Percentiles rank a stretch among this genome's conserved stretches.
Evolutionary conservation across 192 early-diverging fungal species (phyloP).

Genomic region (Hyaloraphidium curvatum): DNA sequence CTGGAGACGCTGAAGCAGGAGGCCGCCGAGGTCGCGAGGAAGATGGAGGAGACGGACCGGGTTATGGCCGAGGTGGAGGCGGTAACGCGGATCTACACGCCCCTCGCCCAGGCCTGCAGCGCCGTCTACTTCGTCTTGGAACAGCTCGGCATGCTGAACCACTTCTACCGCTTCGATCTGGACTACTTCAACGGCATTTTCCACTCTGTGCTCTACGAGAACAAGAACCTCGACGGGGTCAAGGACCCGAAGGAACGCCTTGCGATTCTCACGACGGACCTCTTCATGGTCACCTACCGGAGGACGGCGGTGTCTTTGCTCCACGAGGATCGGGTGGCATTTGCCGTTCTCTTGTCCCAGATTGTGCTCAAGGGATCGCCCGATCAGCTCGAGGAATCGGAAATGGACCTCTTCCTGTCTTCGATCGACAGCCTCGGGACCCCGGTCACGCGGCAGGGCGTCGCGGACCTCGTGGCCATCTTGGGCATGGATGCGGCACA

Average conservation of each 20-base stretch:
- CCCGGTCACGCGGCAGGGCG: too few relatives aligned
- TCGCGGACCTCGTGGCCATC: neutral
- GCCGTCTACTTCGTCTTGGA: constrained; percentile 96
- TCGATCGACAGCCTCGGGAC: neutral
- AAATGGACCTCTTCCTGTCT: constrained; percentile 50
- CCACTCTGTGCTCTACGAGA: constrained; percentile 55
- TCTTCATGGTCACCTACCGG: constrained; percentile 65
- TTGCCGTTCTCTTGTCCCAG: constrained; percentile 70
- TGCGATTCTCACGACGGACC: constrained; percentile 48
- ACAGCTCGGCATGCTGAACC: constrained; percentile 65
- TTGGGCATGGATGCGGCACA: constrained; percentile 14
- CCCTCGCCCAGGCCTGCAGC: constrained; percentile 76
- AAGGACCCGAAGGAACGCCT: constrained; percentile 52
- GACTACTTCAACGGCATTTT: constrained; percentile 93
- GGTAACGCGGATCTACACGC: constrained; percentile 75
- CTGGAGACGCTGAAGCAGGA: constrained; percentile 92
- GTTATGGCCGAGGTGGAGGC: constrained; percentile 90
- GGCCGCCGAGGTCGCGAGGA: constrained; percentile 79
- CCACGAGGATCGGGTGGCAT: constrained; percentile 80
- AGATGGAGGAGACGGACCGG: constrained; percentile 82
- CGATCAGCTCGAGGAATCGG: constrained; percentile 36
- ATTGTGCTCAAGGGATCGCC: constrained; percentile 52
- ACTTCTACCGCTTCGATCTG: constrained; percentile 98
- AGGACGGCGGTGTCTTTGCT: constrained; percentile 64
- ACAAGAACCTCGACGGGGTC: constrained; percentile 41